Conservation (phyloP, 352 stramenopile genomes). For the Globisporangium yorkense region DNA sequence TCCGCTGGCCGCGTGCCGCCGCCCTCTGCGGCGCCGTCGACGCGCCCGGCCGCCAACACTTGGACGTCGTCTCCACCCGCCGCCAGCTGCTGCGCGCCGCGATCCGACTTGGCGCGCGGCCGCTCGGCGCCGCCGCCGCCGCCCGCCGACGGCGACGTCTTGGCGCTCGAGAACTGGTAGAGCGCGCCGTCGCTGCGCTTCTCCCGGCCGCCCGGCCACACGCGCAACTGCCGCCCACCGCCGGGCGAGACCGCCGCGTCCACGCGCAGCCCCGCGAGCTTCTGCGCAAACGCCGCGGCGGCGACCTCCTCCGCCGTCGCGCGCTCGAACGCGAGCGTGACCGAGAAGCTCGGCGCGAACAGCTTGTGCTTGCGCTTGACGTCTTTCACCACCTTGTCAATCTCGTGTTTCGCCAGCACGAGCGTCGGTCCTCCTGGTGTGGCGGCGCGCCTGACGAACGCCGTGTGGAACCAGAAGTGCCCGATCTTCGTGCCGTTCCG, state of each 20-base stretch:
- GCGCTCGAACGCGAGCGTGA: conserved; percentile 44
- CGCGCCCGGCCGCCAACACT: conserved; percentile 6
- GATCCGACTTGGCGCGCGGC: conserved; percentile 7
- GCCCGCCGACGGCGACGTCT: neutral
- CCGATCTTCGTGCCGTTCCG: conserved; percentile 37
- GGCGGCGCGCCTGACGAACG: conserved; percentile 31
- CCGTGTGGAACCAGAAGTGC: conserved; percentile 76
- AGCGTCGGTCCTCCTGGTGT: conserved; percentile 22
- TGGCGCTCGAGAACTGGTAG: conserved; percentile 5
- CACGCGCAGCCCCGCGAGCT: conserved; percentile 2
- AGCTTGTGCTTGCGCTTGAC: conserved; percentile 62
- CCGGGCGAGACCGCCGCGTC: conserved; percentile 7
- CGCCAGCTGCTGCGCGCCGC: conserved; percentile 1
- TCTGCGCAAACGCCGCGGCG: conserved; percentile 5
- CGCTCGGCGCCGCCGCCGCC: neutral
- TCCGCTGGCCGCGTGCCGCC: neutral
- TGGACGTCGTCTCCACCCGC: neutral
- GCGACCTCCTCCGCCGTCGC: conserved; percentile 25
- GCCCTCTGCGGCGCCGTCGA: neutral
- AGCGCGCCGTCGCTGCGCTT: conserved; percentile 10
- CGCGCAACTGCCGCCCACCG: neutral
- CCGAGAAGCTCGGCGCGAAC: conserved; percentile 39
- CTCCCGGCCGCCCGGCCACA: conserved; percentile 18
- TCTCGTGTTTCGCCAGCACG: conserved; percentile 45
- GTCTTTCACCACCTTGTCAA: conserved; percentile 71